Base-by-base conservation (phyloP, 1,139 yeast genomes). In the Suzukiozyma palmioleophila region DNA sequence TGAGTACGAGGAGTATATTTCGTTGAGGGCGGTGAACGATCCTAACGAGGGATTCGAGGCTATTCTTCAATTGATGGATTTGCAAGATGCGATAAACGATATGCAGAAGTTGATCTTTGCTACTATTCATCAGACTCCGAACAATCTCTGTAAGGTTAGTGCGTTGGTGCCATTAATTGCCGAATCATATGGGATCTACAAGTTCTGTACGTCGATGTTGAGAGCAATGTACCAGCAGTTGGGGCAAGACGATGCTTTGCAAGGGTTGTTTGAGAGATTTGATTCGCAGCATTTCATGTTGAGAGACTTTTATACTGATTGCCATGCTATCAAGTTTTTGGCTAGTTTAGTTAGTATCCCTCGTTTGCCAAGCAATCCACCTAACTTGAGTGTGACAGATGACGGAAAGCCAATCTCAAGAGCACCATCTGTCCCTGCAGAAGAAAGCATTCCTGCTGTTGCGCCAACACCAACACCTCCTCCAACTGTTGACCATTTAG, bases 1-100 rank as follows among this genome's bases (percentile, higher is more conserved):
- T 62, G 98, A 92, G 58, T 92, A 92, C 56, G 96, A 89, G 59
- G 98, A 92, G 57, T 92, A 90, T 56, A 81, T 90, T 33, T 87
- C 96, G 2, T 73, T 92, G 49, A 77, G 89, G 44, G 82, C 90
- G 3, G 95, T 88, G 30, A 84, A 87, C 54, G 96, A 92, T 57
- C 97, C 97, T 2, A 90, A 92, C 56, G 96, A 89, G 63, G 97
- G 97, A 6, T 92, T 86, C 57, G 96, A 90, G 54, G 81, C 95
- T 1, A 79, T 90, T 47, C 63, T 88, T 48, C 96, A 88, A 57
- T 69, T 92, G 53, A 84, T 89, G 89, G 80, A 81, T 40, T 69
- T 90, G 42, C 97, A 89, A 60, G 97, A 90, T 55, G 74, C 81
- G 36, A 79, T 90, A 46, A 94, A 87, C 57, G 84, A 84, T 47